Conservation (phyloP, 2,329 filamentous ascomycete genomes). For the Aspergillus sp. region DNA sequence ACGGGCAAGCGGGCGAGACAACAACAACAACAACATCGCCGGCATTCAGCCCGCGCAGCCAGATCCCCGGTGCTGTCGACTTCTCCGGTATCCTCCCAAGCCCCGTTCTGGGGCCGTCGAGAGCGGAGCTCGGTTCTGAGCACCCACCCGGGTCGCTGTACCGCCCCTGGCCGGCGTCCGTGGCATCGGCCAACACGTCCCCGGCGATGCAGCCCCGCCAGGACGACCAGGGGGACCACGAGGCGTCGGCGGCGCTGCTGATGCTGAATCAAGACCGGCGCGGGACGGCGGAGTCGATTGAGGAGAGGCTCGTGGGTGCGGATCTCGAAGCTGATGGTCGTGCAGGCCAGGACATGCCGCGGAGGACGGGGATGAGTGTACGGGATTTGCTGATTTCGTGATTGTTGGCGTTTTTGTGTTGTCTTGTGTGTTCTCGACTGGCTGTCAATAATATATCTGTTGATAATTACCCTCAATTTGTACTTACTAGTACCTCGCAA, state of each 20-base stretch:
- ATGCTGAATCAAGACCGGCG: constrained; percentile 79
- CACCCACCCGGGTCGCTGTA: not conserved
- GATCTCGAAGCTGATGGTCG: constrained; percentile 3
- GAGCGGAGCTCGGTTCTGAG: no score
- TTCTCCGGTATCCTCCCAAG: constrained; percentile 27
- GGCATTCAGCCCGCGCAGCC: constrained; percentile 23
- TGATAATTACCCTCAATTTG: no score
- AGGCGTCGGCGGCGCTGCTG: constrained; percentile 74
- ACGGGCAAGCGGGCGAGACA: constrained; percentile 10
- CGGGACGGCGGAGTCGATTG: constrained; percentile 31
- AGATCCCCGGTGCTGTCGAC: constrained; percentile 15
- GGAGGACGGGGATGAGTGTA: constrained; percentile 45
- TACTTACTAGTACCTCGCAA: no score
- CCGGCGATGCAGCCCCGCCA: no score
- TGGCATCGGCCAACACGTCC: not conserved
- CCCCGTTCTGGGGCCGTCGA: constrained; percentile 24
- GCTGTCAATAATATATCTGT: no score
- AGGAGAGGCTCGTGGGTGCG: constrained; percentile 12
- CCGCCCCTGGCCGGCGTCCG: not conserved
- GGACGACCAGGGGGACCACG: constrained; percentile 56
- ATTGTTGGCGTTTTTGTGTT: no score
- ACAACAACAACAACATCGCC: constrained; percentile 19
- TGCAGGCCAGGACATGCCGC: constrained; percentile 13
- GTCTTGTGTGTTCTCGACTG: no score
- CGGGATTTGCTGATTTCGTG: constrained; percentile 46